Percentiles rank a stretch among this genome's conserved stretches.
Conservation (phyloP, 768 basidiomycete species). For the Pisolithus marmoratus region DNA sequence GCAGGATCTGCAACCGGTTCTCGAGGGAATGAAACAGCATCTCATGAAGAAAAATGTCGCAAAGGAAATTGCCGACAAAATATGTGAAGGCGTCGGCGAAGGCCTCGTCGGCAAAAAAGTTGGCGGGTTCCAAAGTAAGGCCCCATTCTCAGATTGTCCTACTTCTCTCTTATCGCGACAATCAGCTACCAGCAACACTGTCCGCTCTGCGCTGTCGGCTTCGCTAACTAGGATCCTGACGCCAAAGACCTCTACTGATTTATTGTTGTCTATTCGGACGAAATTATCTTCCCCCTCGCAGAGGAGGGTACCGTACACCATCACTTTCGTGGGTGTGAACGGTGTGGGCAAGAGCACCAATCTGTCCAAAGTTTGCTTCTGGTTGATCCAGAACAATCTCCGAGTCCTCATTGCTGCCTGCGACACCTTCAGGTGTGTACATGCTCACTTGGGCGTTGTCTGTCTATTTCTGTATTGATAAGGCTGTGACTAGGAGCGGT, state of each 20-base stretch:
- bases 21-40: constrained; percentile 95
- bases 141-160: neutral
- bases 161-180: constrained; percentile 6
- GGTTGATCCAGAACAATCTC: constrained; percentile 94
- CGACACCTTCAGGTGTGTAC: constrained; percentile 83
- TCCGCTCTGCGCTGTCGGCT: constrained; percentile 75
- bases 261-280: constrained; percentile 86
- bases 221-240: constrained; percentile 92
- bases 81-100: constrained; percentile 92
- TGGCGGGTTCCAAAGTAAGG: constrained; percentile 81
- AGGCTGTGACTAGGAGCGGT: constrained; percentile 57
- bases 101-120: constrained; percentile 87
- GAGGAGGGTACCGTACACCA: constrained; percentile 81
- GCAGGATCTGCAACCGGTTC: constrained; percentile 78
- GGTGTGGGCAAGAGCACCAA: constrained; percentile 99
- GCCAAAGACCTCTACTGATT: constrained; percentile 95
- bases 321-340: constrained; percentile 97
- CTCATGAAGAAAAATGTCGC: constrained; percentile 99
- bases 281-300: constrained; percentile 76
- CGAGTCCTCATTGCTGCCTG: constrained; percentile 96
- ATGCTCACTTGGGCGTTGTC: neutral
- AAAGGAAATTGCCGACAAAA: constrained; percentile 88
- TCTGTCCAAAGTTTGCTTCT: constrained; percentile 96
- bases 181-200: constrained; percentile 77
- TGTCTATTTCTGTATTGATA: neutral